Evolutionary conservation across 805 yeast genomes (phyloP).

Genomic region (Cyberlindnera misumaiensis): DNA sequence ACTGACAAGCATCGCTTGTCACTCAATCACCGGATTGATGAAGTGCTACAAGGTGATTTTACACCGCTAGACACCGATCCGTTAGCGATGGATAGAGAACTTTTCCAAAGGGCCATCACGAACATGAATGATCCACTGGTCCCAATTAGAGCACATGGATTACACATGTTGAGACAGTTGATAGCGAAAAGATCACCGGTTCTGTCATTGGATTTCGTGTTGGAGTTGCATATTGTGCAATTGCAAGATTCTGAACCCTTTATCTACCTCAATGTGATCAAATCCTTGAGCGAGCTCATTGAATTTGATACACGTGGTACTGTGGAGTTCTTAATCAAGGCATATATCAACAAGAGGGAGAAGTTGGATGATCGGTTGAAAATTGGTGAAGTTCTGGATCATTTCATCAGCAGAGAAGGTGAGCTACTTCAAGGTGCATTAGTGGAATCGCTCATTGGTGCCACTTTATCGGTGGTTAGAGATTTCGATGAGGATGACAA

Average conservation of each 20-base stretch:
- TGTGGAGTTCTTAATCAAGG: conserved; percentile 29
- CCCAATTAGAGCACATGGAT: conserved; percentile 84
- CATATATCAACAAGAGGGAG: conserved; percentile 25
- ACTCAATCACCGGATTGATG: conserved; percentile 13
- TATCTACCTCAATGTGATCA: conserved; percentile 77
- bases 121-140: conserved; percentile 71
- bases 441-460: conserved; percentile 36
- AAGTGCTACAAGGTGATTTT: conserved; percentile 9
- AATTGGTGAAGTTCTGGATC: conserved; percentile 73
- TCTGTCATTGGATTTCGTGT: conserved; percentile 44
- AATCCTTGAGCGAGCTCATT: conserved; percentile 62
- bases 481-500: conserved; percentile 42
- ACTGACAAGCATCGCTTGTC: conserved; percentile 12
- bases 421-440: conserved; percentile 40
- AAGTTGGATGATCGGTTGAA: conserved; percentile 40
- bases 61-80: conserved; percentile 4
- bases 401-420: conserved; percentile 46
- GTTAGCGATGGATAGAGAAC: conserved; percentile 27
- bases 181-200: conserved; percentile 43
- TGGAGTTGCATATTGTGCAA: conserved; percentile 56
- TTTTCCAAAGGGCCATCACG: conserved; percentile 52
- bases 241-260: conserved; percentile 79
- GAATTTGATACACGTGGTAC: conserved; percentile 34
- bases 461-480: conserved; percentile 36
- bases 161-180: conserved; percentile 54